A percentile compares a stretch with the other conserved stretches of the same genome.
These are phyloP conservation scores for Zymoseptoria crescenta DNA, from an alignment of 2,329 filamentous ascomycete genomes.

Conservation along the genomic window DNA sequence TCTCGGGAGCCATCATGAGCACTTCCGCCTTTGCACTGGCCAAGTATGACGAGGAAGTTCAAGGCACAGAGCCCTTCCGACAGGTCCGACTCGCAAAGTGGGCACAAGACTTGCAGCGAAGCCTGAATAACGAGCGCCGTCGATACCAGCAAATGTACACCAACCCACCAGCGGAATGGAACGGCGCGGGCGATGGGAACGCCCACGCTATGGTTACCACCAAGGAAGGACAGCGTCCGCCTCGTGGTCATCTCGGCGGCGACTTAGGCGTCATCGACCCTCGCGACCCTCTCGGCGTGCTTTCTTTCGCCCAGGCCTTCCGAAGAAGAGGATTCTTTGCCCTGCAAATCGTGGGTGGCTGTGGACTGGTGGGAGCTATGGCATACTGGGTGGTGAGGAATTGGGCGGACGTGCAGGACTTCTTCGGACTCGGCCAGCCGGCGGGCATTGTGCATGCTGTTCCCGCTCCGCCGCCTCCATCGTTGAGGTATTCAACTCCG, in stretches of 20 bases:
- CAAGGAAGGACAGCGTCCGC: constrained; percentile 25
- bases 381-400: constrained; percentile 32
- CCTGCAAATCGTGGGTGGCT: constrained; percentile 64
- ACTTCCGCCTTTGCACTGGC: constrained; percentile 47
- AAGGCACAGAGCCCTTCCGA: constrained; percentile 52
- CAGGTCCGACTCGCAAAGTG: constrained; percentile 71
- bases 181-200: constrained; percentile 40
- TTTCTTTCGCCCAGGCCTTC: constrained; percentile 54
- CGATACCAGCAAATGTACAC: constrained; percentile 55
- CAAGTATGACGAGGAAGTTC: constrained; percentile 41
- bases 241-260: constrained; percentile 28
- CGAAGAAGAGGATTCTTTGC: constrained; percentile 58
- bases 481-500: background rate
- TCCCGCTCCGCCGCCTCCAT: constrained; percentile 9
- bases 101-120: constrained; percentile 73
- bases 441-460: constrained; percentile 7
- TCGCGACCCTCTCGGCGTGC: constrained; percentile 71
- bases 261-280: constrained; percentile 39
- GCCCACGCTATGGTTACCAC: constrained; percentile 15
- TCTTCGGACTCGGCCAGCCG: constrained; percentile 15
- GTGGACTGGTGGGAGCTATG: constrained; percentile 66
- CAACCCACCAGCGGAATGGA: constrained; percentile 55
- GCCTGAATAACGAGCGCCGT: constrained; percentile 63
- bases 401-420: constrained; percentile 26
- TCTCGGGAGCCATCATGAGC: constrained; percentile 6